Evolutionary conservation across 2,329 filamentous ascomycete species (phyloP), one percentile per base, ranked within the genome.

Genomic region (Exophiala sp.): DNA sequence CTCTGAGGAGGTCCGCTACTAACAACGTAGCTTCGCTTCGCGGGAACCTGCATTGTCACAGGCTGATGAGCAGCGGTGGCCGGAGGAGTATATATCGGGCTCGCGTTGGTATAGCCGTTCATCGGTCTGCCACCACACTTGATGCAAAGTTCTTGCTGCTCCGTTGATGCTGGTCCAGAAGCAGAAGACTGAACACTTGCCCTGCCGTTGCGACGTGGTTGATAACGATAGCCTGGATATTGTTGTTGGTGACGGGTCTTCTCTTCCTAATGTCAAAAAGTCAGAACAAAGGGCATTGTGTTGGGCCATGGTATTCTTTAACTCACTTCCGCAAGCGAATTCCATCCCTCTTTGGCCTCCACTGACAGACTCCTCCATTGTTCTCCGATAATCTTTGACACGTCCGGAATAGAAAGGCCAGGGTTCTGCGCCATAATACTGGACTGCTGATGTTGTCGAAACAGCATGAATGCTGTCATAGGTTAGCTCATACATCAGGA

Each of bases 301-400:
- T 18, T n/a, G 21, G 41, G n/a, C 43, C 7, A 35, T 39, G 44
- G 20, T 50, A 20, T 20, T 38, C 43, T 57, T 49, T 50, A 39
- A 52, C 71, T 62, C 72, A 86, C 88, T 73, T 95, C 90, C 56
- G 94, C 94, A 52, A 95, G 81, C 57, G 81, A 80, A 71, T 94
- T 95, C 94, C 94, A 99, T 69, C 86, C 81, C 60, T 85, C 82
- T 72, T 95, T 95, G 53, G 85, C 79, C 49, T 88, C 83, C 20
- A 86, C 80, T 3, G 84, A 74, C 66, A 95, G 85, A 52, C 84
- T 81, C 65, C 87, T 85, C 94, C 94, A 99, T 81, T 91, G 87
- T 69, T 90, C 84, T 48, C 92, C 92, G 63, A 97, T 95, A 64
- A 97, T 95, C 73, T 96, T 96, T 61, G 92, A 96, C 64, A 97